Conservation (phyloP, 169 alveolate genomes). For the Plasmodium falciparum region DNA sequence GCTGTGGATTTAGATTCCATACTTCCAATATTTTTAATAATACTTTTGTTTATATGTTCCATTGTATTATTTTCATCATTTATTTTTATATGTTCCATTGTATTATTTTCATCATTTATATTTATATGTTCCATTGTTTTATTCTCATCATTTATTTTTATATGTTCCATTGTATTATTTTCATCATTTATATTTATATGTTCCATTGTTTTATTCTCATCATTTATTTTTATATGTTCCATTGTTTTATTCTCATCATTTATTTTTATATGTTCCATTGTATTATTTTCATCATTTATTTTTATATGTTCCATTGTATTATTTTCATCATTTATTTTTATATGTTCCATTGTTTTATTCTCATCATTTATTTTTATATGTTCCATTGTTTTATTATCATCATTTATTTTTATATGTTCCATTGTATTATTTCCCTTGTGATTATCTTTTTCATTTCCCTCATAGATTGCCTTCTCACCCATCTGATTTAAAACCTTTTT, state of each 20-base stretch:
- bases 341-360: neutral
- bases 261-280: neutral
- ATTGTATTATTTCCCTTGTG: no score
- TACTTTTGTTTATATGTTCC: neutral
- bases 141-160: neutral
- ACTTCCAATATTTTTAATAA: conserved; percentile 26
- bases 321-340: neutral
- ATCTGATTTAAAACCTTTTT: no score
- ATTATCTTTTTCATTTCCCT: no score
- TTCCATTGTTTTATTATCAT: neutral
- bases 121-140: neutral
- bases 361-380: neutral
- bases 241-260: neutral
- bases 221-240: neutral
- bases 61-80: neutral
- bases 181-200: neutral
- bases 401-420: neutral
- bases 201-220: no score
- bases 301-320: neutral
- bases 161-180: neutral
- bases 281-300: neutral
- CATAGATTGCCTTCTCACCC: no score
- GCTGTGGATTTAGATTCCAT: conserved; percentile 60
- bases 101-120: neutral
- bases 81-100: neutral